A percentile compares a stretch with the other conserved stretches of the same genome.
Conservation (phyloP, 495 filamentous ascomycete species). For the Penicillium parvum region DNA sequence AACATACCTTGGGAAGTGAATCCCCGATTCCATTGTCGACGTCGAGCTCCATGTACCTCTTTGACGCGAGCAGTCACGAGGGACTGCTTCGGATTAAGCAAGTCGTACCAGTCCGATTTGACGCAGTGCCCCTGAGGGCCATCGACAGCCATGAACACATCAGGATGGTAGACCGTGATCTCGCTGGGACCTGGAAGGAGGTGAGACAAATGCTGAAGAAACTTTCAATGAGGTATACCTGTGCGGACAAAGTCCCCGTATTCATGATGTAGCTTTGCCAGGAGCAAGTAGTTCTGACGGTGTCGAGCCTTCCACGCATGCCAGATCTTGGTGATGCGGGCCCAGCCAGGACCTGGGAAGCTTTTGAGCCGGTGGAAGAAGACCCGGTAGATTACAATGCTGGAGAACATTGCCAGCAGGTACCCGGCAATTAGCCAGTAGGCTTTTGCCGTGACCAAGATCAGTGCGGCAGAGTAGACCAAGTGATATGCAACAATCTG, state of each 20-base stretch:
- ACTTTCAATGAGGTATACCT: slow-evolving; percentile 18
- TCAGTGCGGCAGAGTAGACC: background rate
- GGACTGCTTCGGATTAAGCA: slow-evolving; percentile 33
- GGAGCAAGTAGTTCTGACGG: slow-evolving; percentile 31
- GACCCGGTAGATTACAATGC: slow-evolving; percentile 43
- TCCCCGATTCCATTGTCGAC: slow-evolving; percentile 33
- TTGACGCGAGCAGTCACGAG: slow-evolving; percentile 34
- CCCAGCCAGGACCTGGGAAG: slow-evolving; percentile 41
- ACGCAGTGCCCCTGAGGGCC: slow-evolving; percentile 26
- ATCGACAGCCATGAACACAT: slow-evolving; percentile 26
- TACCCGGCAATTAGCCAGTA: slow-evolving; percentile 1
- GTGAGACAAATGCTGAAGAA: background rate
- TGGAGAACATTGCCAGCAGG: slow-evolving; percentile 31
- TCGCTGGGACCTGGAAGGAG: slow-evolving; percentile 28
- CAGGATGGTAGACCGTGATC: slow-evolving; percentile 31
- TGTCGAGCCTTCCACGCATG: slow-evolving; percentile 33
- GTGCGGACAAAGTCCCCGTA: slow-evolving; percentile 42
- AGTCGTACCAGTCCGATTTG: slow-evolving; percentile 45
- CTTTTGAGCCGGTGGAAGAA: slow-evolving; percentile 32
- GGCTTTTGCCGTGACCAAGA: background rate
- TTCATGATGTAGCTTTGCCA: slow-evolving; percentile 22
- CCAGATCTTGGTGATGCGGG: slow-evolving; percentile 43
- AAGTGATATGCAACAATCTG: slow-evolving; percentile 11
- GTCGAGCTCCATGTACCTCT: slow-evolving; percentile 23
- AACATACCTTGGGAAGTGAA: slow-evolving; percentile 28